Percentiles rank a stretch among this genome's conserved stretches.
phyloP scores from a whole-genome alignment of 768 basidiomycete species.

The Boletus rubescentipes region DNA sequence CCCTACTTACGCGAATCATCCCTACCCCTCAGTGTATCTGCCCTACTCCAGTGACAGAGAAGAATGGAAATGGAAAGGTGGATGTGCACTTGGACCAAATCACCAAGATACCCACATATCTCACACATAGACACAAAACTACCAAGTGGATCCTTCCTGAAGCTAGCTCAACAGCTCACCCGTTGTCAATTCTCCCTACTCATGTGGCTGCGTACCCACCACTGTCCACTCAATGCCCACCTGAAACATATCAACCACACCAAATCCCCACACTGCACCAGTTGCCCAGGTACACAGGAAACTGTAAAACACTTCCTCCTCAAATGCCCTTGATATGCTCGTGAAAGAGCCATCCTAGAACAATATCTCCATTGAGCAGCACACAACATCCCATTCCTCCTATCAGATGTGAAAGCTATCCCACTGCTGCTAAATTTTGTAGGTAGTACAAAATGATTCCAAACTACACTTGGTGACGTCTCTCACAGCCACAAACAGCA shows the following conservation, averaged over 20 bases:
- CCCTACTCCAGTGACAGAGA: not conserved
- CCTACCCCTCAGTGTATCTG: not conserved
- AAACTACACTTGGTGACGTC: too few relatives aligned
- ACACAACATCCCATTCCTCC: not conserved
- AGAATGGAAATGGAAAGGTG: not conserved
- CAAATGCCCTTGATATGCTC: not conserved
- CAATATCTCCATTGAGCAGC: not conserved
- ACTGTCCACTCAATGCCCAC: not conserved
- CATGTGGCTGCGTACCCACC: not conserved
- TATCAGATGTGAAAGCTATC: not conserved
- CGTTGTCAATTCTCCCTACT: not conserved
- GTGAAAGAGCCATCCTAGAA: not conserved
- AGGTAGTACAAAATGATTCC: not conserved
- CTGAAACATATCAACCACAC: too few relatives aligned
- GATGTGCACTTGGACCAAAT: not conserved
- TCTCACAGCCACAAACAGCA: too few relatives aligned
- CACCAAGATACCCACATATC: not conserved
- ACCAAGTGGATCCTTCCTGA: not conserved
- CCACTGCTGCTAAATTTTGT: not conserved
- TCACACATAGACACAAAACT: not conserved
- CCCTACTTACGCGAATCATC: not conserved
- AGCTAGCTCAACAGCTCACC: not conserved
- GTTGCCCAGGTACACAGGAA: not conserved
- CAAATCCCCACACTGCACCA: not conserved
- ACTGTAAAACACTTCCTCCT: not conserved